Evolutionary conservation across 1,284 basidiomycete genomes (phyloP), one percentile per base, ranked within the genome.

Genomic region (Tilletia caries): DNA sequence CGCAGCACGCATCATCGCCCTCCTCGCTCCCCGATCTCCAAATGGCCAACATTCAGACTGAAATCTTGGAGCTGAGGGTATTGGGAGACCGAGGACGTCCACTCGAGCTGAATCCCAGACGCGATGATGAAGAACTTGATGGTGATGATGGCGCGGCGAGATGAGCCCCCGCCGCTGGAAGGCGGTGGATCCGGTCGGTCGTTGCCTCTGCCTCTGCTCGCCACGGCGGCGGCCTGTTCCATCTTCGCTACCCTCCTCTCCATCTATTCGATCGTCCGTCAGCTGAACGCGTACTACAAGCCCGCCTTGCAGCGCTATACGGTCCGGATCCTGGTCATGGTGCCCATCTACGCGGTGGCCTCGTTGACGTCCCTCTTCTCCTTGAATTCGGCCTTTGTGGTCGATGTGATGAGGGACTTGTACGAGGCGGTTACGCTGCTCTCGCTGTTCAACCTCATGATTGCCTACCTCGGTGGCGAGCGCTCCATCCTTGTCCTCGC

Each of bases 261-360:
- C 3, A 86, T 89, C 43, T 88, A 89, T 82, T 93, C 92, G 1
- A 94, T 98, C 76, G 89, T 88, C 77, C 87, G 93, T 3, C 95
- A 98, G 76, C 86, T 98, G 71, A 92, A 93, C 85, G 73, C 81
- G 64, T 84, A 84, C 64, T 79, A 80, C 70, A 79, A 82, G 69
- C 80, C 82, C 10, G 75, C 71, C 1, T 67, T 82, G 25, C 82
- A 75, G 78, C 92, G 93, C 75, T 92, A 93, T 88, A 95, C 98
- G 65, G 89, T 98, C 50, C 88, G 96, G 70, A 96, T 99, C 81
- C 92, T 98, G 89, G 79, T 98, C 77, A 98, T 98, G 94, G 93
- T 97, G 2, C 93, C 95, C 1, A 86, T 98, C 62, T 98, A 98
- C 83, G 93, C 90, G 1, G 87, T 97, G 27, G 89, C 95, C 0